Percentiles rank a stretch among this genome's conserved stretches.
Evolutionary conservation across 202 grass and related monocot genomes (phyloP).

Genomic region (Sporobolus alterniflorus): DNA sequence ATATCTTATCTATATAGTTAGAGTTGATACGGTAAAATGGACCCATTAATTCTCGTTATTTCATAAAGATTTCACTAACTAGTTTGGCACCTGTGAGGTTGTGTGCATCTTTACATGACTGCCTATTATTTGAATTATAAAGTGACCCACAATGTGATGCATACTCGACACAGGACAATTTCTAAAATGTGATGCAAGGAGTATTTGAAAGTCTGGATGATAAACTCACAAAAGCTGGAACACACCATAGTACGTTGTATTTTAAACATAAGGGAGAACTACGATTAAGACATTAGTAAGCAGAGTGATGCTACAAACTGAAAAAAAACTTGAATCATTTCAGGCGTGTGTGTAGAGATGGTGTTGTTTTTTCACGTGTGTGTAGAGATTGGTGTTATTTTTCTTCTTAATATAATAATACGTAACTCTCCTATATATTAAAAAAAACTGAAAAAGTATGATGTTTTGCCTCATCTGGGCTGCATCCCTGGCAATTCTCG

Average conservation of each 20-base stretch:
- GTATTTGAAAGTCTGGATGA: slow-evolving; percentile 2
- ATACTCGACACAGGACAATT: not conserved
- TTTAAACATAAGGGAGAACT: not conserved
- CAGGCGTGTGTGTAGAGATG: too few relatives aligned
- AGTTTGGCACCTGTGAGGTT: slow-evolving; percentile 23
- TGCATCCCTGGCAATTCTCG: slow-evolving; percentile 63
- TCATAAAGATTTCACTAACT: slow-evolving; percentile 32
- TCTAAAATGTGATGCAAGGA: slow-evolving; percentile 15
- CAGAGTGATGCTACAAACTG: not conserved
- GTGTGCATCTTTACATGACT: slow-evolving; percentile 33
- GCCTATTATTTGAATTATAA: slow-evolving; percentile 27
- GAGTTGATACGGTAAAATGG: too few relatives aligned
- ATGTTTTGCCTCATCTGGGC: slow-evolving; percentile 82
- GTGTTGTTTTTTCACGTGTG: too few relatives aligned
- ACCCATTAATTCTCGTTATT: slow-evolving; percentile 8
- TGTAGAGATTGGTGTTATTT: too few relatives aligned
- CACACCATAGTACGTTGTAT: not conserved
- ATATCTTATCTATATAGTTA: too few relatives aligned
- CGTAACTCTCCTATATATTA: too few relatives aligned
- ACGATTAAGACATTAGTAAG: not conserved
- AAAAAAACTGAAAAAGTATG: too few relatives aligned
- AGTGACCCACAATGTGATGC: not conserved
- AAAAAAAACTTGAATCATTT: too few relatives aligned
- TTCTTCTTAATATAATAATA: too few relatives aligned
- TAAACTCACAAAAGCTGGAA: slow-evolving; percentile 28